Conservation (phyloP, 2,329 filamentous ascomycete species). For the Stemphylium beticola region DNA sequence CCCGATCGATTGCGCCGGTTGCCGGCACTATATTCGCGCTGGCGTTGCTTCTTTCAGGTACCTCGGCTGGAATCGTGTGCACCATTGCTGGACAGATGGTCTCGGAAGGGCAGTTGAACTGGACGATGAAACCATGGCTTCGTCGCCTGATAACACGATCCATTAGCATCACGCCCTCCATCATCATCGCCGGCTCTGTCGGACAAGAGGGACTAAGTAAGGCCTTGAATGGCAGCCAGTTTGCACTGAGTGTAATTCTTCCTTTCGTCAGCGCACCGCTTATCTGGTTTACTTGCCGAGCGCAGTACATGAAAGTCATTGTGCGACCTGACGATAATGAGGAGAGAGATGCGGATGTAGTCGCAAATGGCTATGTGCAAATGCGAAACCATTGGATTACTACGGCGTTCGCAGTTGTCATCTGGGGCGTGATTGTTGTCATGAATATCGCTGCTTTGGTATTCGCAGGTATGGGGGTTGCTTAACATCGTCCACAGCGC, state of each 20-base stretch:
- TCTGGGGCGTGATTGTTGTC: constrained; percentile 76
- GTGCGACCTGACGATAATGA: constrained; percentile 28
- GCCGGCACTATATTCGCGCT: constrained; percentile 86
- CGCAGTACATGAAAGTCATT: constrained; percentile 78
- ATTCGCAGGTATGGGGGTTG: constrained; percentile 59
- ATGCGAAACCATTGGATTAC: constrained; percentile 78
- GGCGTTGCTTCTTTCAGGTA: constrained; percentile 78
- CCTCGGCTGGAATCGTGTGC: constrained; percentile 84
- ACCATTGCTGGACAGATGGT: constrained; percentile 92
- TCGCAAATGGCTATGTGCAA: constrained; percentile 42
- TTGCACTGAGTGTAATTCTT: constrained; percentile 77
- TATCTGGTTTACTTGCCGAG: constrained; percentile 82
- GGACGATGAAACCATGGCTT: constrained; percentile 77
- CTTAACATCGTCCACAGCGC: constrained; percentile 1
- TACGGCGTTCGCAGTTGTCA: constrained; percentile 61
- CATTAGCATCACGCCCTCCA: constrained; percentile 81
- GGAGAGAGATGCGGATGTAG: too few species aligned
- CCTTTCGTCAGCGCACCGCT: constrained; percentile 84
- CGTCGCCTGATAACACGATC: constrained; percentile 77
- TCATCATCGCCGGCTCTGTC: constrained; percentile 82
- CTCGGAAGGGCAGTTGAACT: constrained; percentile 78
- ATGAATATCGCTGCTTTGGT: constrained; percentile 83
- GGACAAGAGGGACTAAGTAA: constrained; percentile 72
- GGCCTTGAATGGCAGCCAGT: constrained; percentile 78
- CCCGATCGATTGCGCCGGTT: constrained; percentile 70